Evolutionary conservation across 192 early-diverging fungal genomes (phyloP), one percentile per base, ranked within the genome.

Genomic region (Bifiguratus adelaidae): DNA sequence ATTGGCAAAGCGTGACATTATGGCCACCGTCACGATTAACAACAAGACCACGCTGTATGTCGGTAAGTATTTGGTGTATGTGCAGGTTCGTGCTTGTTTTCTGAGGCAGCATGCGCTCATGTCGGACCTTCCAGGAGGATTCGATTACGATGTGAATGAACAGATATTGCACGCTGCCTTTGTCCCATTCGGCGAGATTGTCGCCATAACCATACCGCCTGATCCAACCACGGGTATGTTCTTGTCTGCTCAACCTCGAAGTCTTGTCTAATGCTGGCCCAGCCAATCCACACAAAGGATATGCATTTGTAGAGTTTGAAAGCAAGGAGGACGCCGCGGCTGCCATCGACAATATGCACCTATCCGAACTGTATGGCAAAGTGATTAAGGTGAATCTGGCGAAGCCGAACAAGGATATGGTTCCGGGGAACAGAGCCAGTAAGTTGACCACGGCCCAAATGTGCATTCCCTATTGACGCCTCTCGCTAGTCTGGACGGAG

Each of bases 271-370:
- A n/a, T n/a, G n/a, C n/a, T n/a, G n/a, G n/a, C n/a, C n/a, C n/a
- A n/a, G 71, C 52, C 27, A 81, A 81, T 45, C 65, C 66, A 23
- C 93, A 95, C 61, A 78, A 92, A 29, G 96, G 96, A 7, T 97
- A 97, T 60, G 93, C 85, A 9, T 96, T 99, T 65, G 71, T 99
- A 13, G 91, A 96, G 60, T 99, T 87, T 56, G 94, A 95, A 55
- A 60, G 71, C 12, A 53, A 77, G 5, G 80, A 74, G 25, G 94
- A 99, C 67, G 88, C 89, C 2, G 20, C 54, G 32, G 89, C 85
- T 16, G 92, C 96, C n/a, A 79, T 88, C 38, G 87, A 92, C 56
- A 99, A 99, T 72, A 90, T 99, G 92, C 62, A 89, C 52, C 60
- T 81, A 21, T 73, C 86, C 27, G 94, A 99, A 64, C 63, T 99